Base-by-base conservation (phyloP, 2,329 filamentous ascomycete genomes). In the Alternaria burnsii region DNA sequence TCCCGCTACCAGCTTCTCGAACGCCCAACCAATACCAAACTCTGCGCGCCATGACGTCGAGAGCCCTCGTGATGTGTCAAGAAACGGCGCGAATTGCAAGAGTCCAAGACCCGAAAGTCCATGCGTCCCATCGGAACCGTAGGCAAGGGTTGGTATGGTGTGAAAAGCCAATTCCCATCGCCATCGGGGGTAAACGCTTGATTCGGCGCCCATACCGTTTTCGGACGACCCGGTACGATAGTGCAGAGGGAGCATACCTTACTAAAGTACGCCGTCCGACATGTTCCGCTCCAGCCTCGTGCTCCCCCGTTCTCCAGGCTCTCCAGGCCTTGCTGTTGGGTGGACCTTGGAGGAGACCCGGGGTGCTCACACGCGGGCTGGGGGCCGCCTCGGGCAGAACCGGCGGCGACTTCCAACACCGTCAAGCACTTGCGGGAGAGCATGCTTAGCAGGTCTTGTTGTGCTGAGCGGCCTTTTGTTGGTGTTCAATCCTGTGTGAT, bases 241-340 rank as follows among this genome's bases (percentile, higher is more conserved):
- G 20, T 16, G 32, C 40, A 30, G 22, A 57, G 58, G 53, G 53
- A 56, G 47, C 28, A 41, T 60, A 46, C 41, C 58, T 52, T 38
- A 43, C 58, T 52, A n/a, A 28, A 57, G 58, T 60, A 60, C 53
- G 46, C 53, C 58, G 47, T 47, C 58, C 58, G 58, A 57, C 47
- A 48, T 57, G 40, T 41, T 47, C 58, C 46, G 46, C 47, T 52
- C 47, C 28, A 46, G 46, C 46, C 44, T 50, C 44, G 28, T 30
- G 24, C 22, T 51, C 38, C 57, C 52, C 52, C 52, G 41, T 40
- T 32, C 43, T 55, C 42, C 51, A 55, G 51, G 36, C 40, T 32
- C 43, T 55, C 42, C 42, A 55, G 51, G 28, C 32, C 50, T 18
- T 59, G 28, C 41, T 42, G 36, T 36, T 47, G 22, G 52, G 46